Base-by-base conservation (phyloP, 768 basidiomycete species). In the Russula sp. region DNA sequence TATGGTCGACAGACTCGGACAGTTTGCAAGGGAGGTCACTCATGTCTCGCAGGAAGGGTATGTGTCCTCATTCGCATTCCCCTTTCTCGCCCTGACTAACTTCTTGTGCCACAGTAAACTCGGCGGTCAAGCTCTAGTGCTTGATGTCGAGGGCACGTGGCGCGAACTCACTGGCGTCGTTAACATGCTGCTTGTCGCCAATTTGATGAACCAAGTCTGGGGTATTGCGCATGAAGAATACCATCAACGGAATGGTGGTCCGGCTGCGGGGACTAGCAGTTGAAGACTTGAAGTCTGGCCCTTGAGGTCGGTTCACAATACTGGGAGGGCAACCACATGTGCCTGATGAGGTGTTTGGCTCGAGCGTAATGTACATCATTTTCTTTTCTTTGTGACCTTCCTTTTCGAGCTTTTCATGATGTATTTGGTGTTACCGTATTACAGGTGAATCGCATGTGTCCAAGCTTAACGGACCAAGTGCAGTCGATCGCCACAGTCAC, bases 131-230 rank as follows among this genome's bases (percentile, higher is more conserved):
- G 91, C 91, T 31, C 79, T 86, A 61, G 91, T 94, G 16, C 73
- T 88, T n/a, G 89, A 90, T 57, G 91, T 92, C 48, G 89, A 93
- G 76, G 91, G 91, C 34, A 89, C 88, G 3, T 91, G 89, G 89
- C 80, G 85, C 40, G 86, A 91, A 72, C 75, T 90, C 57, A 91
- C 89, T 0, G 86, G 83, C 59, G 87, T 88, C 54, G 88, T 90
- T 69, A 90, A 89, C 75, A 87, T 87, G 69, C 75, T 89, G 22
- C 22, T 27, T 63, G 87, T 86, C 3, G 84, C 84, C 7, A 89
- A 89, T 74, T 73, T 89, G 56, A 89, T 87, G 4, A 75, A 70
- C 42, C 79, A 81, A 61, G 81, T 81, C 11, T 76, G 79, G 40
- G 77, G 76, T n/a, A 83, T 84, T 67, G 82, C 82, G 91, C 70